Evolutionary conservation across 495 filamentous ascomycete species (phyloP).

Genomic region (Penicillium lividum): DNA sequence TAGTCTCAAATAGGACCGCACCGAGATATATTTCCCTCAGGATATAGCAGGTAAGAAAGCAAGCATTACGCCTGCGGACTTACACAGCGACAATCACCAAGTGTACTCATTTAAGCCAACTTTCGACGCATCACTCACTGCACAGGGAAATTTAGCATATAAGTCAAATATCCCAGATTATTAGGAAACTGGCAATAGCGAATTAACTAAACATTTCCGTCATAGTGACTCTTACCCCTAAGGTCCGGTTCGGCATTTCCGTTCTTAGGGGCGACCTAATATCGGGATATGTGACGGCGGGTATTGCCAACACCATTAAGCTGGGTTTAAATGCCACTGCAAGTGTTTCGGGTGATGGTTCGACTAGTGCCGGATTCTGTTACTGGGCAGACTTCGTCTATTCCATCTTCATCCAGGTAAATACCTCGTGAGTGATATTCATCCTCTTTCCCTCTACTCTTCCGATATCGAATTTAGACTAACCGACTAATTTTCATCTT

Average conservation of each 20-base stretch:
- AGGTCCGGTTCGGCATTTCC: conserved; percentile 12
- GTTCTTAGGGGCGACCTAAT: conserved; percentile 9
- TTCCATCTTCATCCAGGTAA: conserved; percentile 1
- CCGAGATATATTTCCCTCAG: conserved; percentile 13
- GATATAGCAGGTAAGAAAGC: not conserved
- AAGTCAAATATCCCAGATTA: not conserved
- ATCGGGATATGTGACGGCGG: conserved; percentile 9
- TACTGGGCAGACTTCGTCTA: conserved; percentile 14
- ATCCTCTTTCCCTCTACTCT: not conserved
- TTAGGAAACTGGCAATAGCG: too few relatives aligned
- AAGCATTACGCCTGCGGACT: not conserved
- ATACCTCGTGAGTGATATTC: conserved; percentile 6
- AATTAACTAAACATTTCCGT: too few relatives aligned
- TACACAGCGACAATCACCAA: not conserved
- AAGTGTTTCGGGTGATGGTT: not conserved
- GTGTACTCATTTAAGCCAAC: conserved; percentile 1
- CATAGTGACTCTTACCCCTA: conserved; percentile 3
- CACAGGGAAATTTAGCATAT: conserved; percentile 7
- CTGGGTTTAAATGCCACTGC: conserved; percentile 10
- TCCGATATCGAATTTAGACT: not conserved
- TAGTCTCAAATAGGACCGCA: not conserved
- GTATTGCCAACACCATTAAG: conserved; percentile 4
- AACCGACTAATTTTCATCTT: not conserved
- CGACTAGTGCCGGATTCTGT: conserved; percentile 5
- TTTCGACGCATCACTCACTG: conserved; percentile 5